Conservation (phyloP, 2,329 filamentous ascomycete species). For the Clonostachys rhizophaga region DNA sequence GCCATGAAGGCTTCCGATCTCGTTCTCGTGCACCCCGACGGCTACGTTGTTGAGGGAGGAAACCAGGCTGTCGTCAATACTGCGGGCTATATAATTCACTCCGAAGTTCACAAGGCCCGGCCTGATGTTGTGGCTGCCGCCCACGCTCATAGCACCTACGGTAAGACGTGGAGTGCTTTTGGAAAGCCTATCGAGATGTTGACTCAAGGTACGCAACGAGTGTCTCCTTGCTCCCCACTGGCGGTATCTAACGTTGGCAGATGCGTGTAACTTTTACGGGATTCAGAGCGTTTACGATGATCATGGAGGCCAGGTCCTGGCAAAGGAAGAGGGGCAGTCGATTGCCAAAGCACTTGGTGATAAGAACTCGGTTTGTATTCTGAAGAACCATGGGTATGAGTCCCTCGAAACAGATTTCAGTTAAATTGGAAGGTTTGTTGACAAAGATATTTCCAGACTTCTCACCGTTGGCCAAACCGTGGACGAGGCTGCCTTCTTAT, state of each 20-base stretch:
- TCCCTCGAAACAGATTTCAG: no score
- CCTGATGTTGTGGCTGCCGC: conserved; percentile 63
- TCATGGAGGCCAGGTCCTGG: conserved; percentile 42
- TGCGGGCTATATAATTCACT: conserved; percentile 65
- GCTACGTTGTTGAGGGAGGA: conserved; percentile 61
- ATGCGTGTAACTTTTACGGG: conserved; percentile 58
- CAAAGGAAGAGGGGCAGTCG: conserved; percentile 56
- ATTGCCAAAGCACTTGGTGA: conserved; percentile 58
- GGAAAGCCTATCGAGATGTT: conserved; percentile 62
- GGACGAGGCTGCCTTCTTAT: conserved; percentile 67
- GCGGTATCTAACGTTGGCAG: conserved; percentile 13
- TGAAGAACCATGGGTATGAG: conserved; percentile 56
- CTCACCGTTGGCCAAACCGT: conserved; percentile 64
- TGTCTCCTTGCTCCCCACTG: no score
- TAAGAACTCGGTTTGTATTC: conserved; percentile 50
- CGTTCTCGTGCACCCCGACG: conserved; percentile 57
- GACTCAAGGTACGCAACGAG: conserved; percentile 43
- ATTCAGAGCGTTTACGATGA: conserved; percentile 31
- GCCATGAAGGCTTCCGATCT: conserved; percentile 62
- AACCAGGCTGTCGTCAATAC: conserved; percentile 55
- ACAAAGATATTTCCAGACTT: conserved; percentile 27
- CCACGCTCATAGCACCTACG: conserved; percentile 60
- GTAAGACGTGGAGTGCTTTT: conserved; percentile 64
- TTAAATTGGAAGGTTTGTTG: no score
- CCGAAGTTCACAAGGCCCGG: conserved; percentile 56